A percentile compares a stretch with the other conserved stretches of the same genome.
These are phyloP conservation scores for Cutaneotrichosporon sp. DNA, from an alignment of 1,284 basidiomycete species.

Conservation along the genomic window DNA sequence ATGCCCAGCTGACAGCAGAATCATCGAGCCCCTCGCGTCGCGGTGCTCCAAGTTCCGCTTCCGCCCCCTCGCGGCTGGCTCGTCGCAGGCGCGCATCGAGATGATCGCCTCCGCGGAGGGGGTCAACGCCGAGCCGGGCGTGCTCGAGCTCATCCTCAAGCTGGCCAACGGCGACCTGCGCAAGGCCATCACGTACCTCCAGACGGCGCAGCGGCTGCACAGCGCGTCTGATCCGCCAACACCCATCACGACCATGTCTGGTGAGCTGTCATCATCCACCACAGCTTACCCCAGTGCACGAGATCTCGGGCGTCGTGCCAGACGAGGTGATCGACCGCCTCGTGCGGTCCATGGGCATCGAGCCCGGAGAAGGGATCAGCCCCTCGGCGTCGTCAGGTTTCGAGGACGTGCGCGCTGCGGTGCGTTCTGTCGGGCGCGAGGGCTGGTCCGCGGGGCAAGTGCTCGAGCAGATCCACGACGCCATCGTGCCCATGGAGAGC, in stretches of 20 bases:
- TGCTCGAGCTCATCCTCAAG: constrained; percentile 52
- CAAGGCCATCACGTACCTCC: constrained; percentile 97
- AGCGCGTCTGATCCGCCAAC: constrained; percentile 68
- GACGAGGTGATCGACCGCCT: constrained; percentile 70
- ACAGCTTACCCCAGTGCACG: constrained; percentile 64
- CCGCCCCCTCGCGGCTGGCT: constrained; percentile 79
- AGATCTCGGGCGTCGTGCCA: constrained; percentile 96
- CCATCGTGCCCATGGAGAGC: constrained; percentile 77
- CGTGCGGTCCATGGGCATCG: constrained; percentile 73
- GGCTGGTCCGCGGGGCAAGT: constrained; percentile 94
- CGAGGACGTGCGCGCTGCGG: constrained; percentile 68
- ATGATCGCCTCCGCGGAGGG: constrained; percentile 70
- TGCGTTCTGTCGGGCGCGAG: constrained; percentile 74
- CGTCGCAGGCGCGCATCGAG: constrained; percentile 73
- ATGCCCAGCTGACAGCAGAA: constrained; percentile 60
- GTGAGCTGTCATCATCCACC: constrained; percentile 31
- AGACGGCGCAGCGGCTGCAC: constrained; percentile 86
- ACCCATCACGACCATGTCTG: constrained; percentile 64
- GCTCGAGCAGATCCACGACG: constrained; percentile 90
- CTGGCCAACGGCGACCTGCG: constrained; percentile 88
- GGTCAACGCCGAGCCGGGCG: constrained; percentile 56
- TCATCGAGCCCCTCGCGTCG: constrained; percentile 98
- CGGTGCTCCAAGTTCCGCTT: constrained; percentile 99
- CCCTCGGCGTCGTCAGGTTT: constrained; percentile 65
- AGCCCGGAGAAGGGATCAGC: constrained; percentile 57